A percentile compares a stretch with the other conserved stretches of the same genome.
These are phyloP conservation scores for Ogataea trehaloabstinens DNA, from an alignment of 805 yeast species.

Conservation along the genomic window DNA sequence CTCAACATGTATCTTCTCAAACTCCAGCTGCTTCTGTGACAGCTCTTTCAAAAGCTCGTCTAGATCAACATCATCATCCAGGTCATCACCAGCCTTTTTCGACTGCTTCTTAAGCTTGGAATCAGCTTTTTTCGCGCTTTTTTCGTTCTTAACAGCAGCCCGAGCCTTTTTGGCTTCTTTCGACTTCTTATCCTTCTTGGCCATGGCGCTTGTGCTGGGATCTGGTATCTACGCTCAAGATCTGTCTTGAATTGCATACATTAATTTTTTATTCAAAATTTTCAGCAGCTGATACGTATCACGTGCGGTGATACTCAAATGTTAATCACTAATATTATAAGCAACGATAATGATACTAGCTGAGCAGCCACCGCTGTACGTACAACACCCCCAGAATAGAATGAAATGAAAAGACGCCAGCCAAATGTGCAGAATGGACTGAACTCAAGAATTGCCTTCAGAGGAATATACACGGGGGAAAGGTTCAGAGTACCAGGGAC, in stretches of 20 bases:
- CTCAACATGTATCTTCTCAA: conserved; percentile 67
- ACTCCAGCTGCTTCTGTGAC: conserved; percentile 76
- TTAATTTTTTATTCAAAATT: no score
- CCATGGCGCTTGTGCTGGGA: conserved; percentile 50
- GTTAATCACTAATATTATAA: no score
- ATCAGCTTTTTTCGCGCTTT: conserved; percentile 72
- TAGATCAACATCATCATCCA: conserved; percentile 78
- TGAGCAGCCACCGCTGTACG: no score
- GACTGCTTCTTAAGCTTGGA: conserved; percentile 66
- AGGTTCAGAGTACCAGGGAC: conserved; percentile 36
- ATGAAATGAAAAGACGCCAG: no score
- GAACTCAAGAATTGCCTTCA: conserved; percentile 11
- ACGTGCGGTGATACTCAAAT: no score
- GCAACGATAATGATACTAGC: no score
- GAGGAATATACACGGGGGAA: conserved; percentile 17
- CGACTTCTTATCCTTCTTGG: conserved; percentile 77
- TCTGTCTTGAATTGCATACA: no score
- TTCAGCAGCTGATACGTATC: no score
- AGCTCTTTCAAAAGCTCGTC: conserved; percentile 78
- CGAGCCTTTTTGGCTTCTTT: conserved; percentile 92
- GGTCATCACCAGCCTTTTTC: conserved; percentile 76
- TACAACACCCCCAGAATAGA: no score
- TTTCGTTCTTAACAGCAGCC: conserved; percentile 76
- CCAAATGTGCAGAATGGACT: no score
- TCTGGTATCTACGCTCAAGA: no score